phyloP scores from a whole-genome alignment of 371 early-diverging fungal species.

The Mortierella sp. region DNA sequence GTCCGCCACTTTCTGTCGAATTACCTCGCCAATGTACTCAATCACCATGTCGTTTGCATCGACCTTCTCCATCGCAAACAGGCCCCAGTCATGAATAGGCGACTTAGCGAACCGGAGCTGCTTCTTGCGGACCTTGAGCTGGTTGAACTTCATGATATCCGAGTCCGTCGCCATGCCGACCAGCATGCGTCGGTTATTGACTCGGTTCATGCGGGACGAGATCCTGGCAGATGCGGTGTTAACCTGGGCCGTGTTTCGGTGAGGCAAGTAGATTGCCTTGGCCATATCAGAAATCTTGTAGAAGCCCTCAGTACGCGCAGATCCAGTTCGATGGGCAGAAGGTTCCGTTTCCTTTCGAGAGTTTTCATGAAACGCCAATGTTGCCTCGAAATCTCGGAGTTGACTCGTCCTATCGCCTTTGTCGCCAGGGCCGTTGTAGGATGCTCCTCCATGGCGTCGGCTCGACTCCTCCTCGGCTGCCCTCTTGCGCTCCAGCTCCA shows the following conservation, averaged over 20 bases:
- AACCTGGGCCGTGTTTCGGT: constrained; percentile 62
- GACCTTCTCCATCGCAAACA: constrained; percentile 94
- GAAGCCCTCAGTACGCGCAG: constrained; percentile 87
- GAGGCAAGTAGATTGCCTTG: constrained; percentile 77
- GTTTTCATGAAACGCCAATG: constrained; percentile 30
- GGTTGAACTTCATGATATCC: constrained; percentile 89
- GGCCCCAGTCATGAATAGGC: constrained; percentile 97
- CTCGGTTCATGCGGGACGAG: constrained; percentile 70
- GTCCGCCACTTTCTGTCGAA: constrained; percentile 97
- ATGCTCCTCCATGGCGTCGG: constrained; percentile 22
- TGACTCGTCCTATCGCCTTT: constrained; percentile 24
- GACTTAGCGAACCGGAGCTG: constrained; percentile 91
- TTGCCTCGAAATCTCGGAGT: constrained; percentile 30
- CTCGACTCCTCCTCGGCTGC: constrained; percentile 31
- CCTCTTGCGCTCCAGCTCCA: constrained; percentile 58
- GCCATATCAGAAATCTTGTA: constrained; percentile 75
- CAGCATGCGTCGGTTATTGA: constrained; percentile 75
- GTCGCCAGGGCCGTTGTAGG: background rate
- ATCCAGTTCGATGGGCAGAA: constrained; percentile 74
- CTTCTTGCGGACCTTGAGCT: constrained; percentile 91
- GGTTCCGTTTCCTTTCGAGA: constrained; percentile 33
- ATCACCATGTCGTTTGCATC: constrained; percentile 96
- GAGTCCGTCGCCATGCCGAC: constrained; percentile 72
- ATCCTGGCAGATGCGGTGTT: constrained; percentile 59
- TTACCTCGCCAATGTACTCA: constrained; percentile 98